phyloP scores from a whole-genome alignment of 148 eudicot genomes.

The Camellia lanceoleosa region DNA sequence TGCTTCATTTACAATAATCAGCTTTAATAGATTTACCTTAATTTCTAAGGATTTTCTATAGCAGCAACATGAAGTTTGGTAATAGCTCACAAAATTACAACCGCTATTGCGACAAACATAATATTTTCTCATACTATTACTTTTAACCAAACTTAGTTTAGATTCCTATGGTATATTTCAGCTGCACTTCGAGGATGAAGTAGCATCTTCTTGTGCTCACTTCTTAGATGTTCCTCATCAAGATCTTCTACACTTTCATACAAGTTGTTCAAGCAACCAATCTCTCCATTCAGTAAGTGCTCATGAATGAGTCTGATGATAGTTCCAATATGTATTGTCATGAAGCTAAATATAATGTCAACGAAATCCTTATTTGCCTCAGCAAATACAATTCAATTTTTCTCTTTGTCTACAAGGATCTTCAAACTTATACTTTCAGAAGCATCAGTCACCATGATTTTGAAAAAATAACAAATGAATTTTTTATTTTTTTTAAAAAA shows the following conservation, averaged over 20 bases:
- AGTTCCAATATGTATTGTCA: slow-evolving; percentile 12
- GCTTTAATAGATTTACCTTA: not conserved
- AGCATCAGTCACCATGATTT: not conserved
- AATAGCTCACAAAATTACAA: not conserved
- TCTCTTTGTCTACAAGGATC: slow-evolving; percentile 15
- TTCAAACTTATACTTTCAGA: slow-evolving; percentile 11
- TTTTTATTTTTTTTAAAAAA: too few relatives aligned
- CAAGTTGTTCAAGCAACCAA: slow-evolving; percentile 17
- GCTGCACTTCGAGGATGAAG: slow-evolving; percentile 16
- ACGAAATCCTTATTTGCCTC: slow-evolving; percentile 18
- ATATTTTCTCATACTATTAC: not conserved
- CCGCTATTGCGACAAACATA: rapidly evolving
- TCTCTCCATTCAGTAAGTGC: not conserved
- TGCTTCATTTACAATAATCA: too few relatives aligned
- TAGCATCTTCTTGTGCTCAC: not conserved
- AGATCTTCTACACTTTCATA: slow-evolving; percentile 11
- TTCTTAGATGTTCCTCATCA: not conserved
- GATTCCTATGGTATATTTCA: slow-evolving; percentile 4
- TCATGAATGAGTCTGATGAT: not conserved
- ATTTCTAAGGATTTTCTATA: not conserved
- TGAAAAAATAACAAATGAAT: not conserved
- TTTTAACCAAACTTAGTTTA: slow-evolving; percentile 1
- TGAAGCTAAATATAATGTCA: slow-evolving; percentile 17
- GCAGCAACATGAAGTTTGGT: not conserved
- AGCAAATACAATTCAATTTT: slow-evolving; percentile 9